Evolutionary conservation across 108 stramenopile genomes (phyloP).

Genomic region (Chaetoceros tenuissimus): DNA sequence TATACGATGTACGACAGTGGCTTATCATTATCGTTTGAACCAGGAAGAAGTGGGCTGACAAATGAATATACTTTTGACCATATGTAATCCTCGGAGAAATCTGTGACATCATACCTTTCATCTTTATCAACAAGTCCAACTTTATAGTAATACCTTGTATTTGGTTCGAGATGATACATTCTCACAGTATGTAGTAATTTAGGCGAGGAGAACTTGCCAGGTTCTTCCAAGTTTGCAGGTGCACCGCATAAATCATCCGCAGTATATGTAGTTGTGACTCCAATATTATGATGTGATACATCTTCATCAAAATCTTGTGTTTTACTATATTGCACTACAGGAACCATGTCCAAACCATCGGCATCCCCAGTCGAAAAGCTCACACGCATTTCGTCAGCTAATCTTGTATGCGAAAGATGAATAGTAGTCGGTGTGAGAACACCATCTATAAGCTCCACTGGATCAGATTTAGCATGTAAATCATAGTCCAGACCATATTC

Average conservation of each 20-base stretch:
- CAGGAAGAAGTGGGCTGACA: conserved; percentile 11
- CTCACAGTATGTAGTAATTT: conserved; percentile 46
- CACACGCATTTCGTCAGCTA: conserved; percentile 29
- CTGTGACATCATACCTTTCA: conserved; percentile 15
- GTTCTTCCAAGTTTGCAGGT: conserved; percentile 46
- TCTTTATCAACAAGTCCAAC: conserved; percentile 37
- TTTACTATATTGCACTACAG: background rate
- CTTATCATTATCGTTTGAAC: background rate
- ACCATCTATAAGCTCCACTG: conserved; percentile 8
- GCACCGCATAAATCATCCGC: conserved; percentile 57
- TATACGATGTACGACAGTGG: conserved; percentile 48
- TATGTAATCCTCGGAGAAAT: conserved; percentile 11
- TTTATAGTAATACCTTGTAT: conserved; percentile 46
- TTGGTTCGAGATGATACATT: conserved; percentile 27
- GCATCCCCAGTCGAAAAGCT: conserved; percentile 46
- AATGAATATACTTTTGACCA: conserved; percentile 27
- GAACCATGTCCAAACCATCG: background rate
- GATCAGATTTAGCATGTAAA: conserved; percentile 5
- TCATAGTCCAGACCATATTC: background rate
- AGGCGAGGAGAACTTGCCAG: conserved; percentile 45
- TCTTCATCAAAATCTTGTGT: background rate
- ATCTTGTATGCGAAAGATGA: conserved; percentile 36
- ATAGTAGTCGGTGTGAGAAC: conserved; percentile 27
- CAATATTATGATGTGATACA: conserved; percentile 5
- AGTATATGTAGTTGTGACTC: conserved; percentile 42